These are phyloP conservation scores for Cryptosporidium canis DNA, from an alignment of 169 alveolate genomes.

Conservation along the genomic window DNA sequence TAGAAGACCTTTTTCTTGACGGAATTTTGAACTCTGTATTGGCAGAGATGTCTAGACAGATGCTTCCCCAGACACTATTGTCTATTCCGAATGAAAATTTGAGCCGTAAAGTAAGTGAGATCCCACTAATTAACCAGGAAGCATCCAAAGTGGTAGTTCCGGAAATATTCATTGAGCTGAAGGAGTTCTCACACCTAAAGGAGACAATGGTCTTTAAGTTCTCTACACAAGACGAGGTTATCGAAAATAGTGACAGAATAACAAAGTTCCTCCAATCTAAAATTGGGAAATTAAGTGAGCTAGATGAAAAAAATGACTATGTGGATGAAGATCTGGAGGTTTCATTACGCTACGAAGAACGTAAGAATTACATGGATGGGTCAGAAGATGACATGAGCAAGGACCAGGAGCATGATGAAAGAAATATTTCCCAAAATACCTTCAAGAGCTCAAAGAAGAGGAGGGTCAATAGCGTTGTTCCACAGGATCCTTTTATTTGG, in stretches of 20 bases:
- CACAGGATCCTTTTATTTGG: not conserved
- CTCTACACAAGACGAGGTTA: conserved; percentile 5
- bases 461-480: not conserved
- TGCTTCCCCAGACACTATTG: conserved; percentile 55
- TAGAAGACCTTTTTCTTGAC: not conserved
- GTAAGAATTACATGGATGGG: not conserved
- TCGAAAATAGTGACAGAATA: not conserved
- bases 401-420: not conserved
- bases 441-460: conserved; percentile 46
- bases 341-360: conserved; percentile 14
- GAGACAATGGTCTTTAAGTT: conserved; percentile 29
- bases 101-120: not conserved
- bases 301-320: conserved; percentile 1
- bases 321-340: conserved; percentile 18
- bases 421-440: not conserved
- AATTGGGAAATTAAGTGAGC: not conserved
- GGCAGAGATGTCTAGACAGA: conserved; percentile 22
- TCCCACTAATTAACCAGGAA: not conserved
- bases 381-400: not conserved
- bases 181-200: not conserved
- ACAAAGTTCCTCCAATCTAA: not conserved
- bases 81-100: conserved; percentile 32
- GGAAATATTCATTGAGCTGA: not conserved
- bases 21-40: conserved; percentile 32
- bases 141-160: conserved; percentile 14